phyloP scores from a whole-genome alignment of 345 rosid species.

The Rhodamnia argentea region DNA sequence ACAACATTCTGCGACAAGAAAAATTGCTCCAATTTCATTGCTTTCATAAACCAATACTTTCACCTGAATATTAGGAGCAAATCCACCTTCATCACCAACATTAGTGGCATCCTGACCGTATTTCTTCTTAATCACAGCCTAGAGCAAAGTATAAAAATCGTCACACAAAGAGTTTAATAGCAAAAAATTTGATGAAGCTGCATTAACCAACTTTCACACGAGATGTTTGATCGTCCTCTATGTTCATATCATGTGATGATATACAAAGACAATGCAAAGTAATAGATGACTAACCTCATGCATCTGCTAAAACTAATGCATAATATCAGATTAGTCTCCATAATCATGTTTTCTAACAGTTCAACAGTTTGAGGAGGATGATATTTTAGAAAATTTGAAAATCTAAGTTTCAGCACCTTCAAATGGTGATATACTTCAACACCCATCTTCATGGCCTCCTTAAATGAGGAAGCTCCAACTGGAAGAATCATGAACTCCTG shows the following conservation, averaged over 20 bases:
- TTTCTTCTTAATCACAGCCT: slow-evolving; percentile 85
- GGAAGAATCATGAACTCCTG: slow-evolving; percentile 99
- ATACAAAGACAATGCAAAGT: background rate
- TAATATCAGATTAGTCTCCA: background rate
- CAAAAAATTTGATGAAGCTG: background rate
- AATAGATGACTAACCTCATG: background rate
- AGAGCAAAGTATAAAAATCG: background rate
- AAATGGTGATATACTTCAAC: slow-evolving; percentile 88
- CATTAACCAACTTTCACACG: background rate
- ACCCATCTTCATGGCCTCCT: slow-evolving; percentile 99
- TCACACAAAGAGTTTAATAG: background rate
- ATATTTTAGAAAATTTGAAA: background rate
- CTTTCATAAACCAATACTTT: background rate
- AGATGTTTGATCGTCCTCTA: background rate
- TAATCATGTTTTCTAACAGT: background rate
- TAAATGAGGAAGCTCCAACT: slow-evolving; percentile 80
- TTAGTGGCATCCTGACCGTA: slow-evolving; percentile 99
- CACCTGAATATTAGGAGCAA: slow-evolving; percentile 96
- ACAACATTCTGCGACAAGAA: background rate
- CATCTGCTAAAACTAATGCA: background rate
- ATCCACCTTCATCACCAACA: slow-evolving; percentile 99
- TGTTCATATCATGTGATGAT: background rate
- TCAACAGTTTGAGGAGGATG: background rate
- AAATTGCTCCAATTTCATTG: background rate
- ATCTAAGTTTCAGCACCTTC: slow-evolving; percentile 35